A percentile compares a stretch with the other conserved stretches of the same genome.
phyloP scores from a whole-genome alignment of 257 asterid species.

The Vinca minor region DNA sequence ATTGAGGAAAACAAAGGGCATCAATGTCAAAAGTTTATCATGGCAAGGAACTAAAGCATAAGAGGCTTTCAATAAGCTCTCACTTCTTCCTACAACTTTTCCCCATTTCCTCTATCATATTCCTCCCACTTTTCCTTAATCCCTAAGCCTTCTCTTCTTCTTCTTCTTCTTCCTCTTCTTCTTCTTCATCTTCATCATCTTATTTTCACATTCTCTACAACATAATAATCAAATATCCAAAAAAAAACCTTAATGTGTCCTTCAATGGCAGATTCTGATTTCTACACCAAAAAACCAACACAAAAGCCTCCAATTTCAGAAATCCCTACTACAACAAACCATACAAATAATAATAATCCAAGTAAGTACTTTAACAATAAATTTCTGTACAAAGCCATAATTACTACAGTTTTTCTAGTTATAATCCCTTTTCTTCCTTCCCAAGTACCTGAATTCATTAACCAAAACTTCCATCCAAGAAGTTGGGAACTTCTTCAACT shows the following conservation, averaged over 20 bases:
- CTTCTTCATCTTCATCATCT: too few species aligned
- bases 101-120: too few species aligned
- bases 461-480: slow-evolving; percentile 47
- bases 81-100: slow-evolving; percentile 50
- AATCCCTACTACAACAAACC: too few species aligned
- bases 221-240: slow-evolving; percentile 16
- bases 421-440: slow-evolving; percentile 61
- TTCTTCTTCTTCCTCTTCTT: too few species aligned
- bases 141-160: slow-evolving; percentile 41
- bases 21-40: too few species aligned
- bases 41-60: too few species aligned
- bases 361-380: slow-evolving; percentile 39
- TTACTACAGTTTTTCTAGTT: slow-evolving; percentile 43
- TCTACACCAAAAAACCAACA: slow-evolving; percentile 28
- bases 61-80: slow-evolving; percentile 40
- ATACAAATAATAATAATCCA: slow-evolving; percentile 31
- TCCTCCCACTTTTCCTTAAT: too few species aligned
- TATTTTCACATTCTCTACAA: slow-evolving; percentile 20
- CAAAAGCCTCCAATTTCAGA: slow-evolving; percentile 19
- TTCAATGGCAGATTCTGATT: slow-evolving; percentile 50
- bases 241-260: slow-evolving; percentile 15
- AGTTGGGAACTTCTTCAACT: slow-evolving; percentile 93
- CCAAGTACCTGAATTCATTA: slow-evolving; percentile 56
- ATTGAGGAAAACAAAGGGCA: too few species aligned
- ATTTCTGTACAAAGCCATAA: slow-evolving; percentile 50